Percentiles rank a stretch among this genome's conserved stretches.
These are phyloP conservation scores for Ogataea polymorpha DNA, from an alignment of 805 yeast genomes.

Conservation along the genomic window DNA sequence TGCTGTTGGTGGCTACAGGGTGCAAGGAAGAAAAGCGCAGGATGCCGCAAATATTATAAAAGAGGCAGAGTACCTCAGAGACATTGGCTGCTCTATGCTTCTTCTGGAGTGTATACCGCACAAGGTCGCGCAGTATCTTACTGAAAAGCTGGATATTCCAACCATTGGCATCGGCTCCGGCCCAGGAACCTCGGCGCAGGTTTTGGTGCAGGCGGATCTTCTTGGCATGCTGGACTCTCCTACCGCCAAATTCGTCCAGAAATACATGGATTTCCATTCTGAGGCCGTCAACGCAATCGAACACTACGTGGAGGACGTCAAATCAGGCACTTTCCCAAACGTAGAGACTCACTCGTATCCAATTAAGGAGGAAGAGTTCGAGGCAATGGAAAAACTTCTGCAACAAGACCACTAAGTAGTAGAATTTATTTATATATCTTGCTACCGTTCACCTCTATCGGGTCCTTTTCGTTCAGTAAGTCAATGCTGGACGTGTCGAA, in stretches of 20 bases:
- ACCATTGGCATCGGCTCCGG: slow-evolving; percentile 98
- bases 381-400: slow-evolving; percentile 20
- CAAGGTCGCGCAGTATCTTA: slow-evolving; percentile 61
- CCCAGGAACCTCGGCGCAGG: slow-evolving; percentile 78
- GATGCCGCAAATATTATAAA: slow-evolving; percentile 56
- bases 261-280: slow-evolving; percentile 52
- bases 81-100: slow-evolving; percentile 72
- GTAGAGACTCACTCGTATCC: slow-evolving; percentile 59
- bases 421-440: slow-evolving; percentile 6
- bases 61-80: slow-evolving; percentile 68
- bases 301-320: slow-evolving; percentile 60
- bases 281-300: slow-evolving; percentile 49
- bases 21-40: slow-evolving; percentile 66
- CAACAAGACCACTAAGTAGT: background rate
- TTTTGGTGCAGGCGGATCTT: slow-evolving; percentile 80
- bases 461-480: slow-evolving; percentile 12
- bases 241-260: slow-evolving; percentile 72
- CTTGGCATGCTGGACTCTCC: slow-evolving; percentile 67
- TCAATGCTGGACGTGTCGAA: slow-evolving; percentile 37
- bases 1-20: slow-evolving; percentile 79
- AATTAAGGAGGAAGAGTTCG: slow-evolving; percentile 61
- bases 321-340: slow-evolving; percentile 54
- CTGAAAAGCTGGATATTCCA: slow-evolving; percentile 61
- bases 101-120: slow-evolving; percentile 87
- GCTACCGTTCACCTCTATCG: slow-evolving; percentile 15